Conservation (phyloP, 345 rosid genomes). For the Trapa incisa region DNA sequence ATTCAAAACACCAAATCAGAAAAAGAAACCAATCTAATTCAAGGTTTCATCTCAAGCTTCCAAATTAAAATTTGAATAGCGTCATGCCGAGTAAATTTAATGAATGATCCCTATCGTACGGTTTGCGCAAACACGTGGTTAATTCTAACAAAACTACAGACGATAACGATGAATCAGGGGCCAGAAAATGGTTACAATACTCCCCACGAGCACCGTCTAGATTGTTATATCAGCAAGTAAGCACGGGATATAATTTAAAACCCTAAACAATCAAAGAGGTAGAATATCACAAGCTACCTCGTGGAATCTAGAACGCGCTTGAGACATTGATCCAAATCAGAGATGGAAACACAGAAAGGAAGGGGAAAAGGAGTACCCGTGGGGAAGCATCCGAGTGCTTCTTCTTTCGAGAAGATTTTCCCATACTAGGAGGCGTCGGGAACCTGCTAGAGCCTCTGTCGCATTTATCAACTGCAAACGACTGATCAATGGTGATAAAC, state of each 20-base stretch:
- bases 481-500: no score
- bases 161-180: no score
- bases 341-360: not conserved
- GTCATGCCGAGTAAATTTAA: no score
- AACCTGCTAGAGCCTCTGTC: not conserved
- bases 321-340: not conserved
- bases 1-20: not conserved
- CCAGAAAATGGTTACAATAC: not conserved
- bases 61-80: no score
- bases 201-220: no score
- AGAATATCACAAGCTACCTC: not conserved
- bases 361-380: not conserved
- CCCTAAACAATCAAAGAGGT: not conserved
- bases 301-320: not conserved
- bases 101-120: no score
- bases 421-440: not conserved
- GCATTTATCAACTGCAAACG: no score
- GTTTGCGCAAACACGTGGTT: no score
- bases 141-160: not conserved
- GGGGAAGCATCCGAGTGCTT: slow-evolving; percentile 1
- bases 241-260: not conserved
- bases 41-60: no score
- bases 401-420: slow-evolving; percentile 4
- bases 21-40: not conserved
- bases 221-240: not conserved